Percentiles rank a stretch among this genome's conserved stretches.
phyloP scores from a whole-genome alignment of 306 rosid genomes.

The Cyclanthera cordifolia region DNA sequence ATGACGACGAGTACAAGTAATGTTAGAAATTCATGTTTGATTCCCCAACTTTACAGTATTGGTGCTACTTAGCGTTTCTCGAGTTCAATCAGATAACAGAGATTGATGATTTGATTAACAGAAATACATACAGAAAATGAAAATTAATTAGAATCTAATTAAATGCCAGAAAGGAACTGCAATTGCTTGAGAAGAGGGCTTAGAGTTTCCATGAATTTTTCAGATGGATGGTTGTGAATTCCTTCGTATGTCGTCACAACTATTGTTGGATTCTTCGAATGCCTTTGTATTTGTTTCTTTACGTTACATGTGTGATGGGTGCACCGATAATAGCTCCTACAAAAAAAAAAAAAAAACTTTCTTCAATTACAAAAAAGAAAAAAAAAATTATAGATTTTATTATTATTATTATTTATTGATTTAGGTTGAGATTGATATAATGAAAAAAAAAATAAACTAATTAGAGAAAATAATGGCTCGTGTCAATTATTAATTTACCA shows the following conservation, averaged over 20 bases:
- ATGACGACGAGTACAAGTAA: not conserved
- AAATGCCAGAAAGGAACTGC: slow-evolving; percentile 18
- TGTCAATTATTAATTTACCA: too few species aligned
- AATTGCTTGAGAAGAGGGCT: slow-evolving; percentile 21
- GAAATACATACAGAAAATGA: not conserved
- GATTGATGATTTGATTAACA: not conserved
- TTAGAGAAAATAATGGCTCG: too few species aligned
- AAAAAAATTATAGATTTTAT: not conserved
- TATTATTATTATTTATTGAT: too few species aligned
- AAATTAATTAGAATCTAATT: not conserved
- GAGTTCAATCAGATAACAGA: not conserved
- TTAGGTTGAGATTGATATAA: not conserved
- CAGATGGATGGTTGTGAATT: slow-evolving; percentile 21
- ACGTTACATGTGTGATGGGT: slow-evolving; percentile 20
- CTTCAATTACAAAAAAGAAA: too few species aligned
- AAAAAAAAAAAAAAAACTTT: not conserved
- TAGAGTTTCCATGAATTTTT: slow-evolving; percentile 19
- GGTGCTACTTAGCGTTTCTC: not conserved
- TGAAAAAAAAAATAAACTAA: not conserved
- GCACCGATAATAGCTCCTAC: slow-evolving; percentile 22
- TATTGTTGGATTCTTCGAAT: slow-evolving; percentile 13
- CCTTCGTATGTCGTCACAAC: slow-evolving; percentile 27
- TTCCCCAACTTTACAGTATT: not conserved
- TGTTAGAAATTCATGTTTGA: not conserved
- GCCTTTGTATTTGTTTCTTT: slow-evolving; percentile 24